Conservation (phyloP, 176 grass and related monocot species). For the Triticum turgidum region DNA sequence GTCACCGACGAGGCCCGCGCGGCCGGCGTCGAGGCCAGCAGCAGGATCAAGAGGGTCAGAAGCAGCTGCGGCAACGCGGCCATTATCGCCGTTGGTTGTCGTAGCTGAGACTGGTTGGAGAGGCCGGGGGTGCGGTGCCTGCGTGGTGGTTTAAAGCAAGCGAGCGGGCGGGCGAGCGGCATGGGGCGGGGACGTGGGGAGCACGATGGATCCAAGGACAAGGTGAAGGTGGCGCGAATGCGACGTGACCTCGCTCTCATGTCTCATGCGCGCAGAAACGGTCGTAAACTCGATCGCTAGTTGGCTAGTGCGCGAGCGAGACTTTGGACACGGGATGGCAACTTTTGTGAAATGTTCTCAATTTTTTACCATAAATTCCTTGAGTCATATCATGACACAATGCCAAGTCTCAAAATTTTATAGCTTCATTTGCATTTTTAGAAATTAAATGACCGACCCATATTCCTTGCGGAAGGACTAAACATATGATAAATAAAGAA, state of each 20-base stretch:
- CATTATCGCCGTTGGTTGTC: neutral
- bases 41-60: neutral
- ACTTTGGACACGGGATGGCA: neutral
- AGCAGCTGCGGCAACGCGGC: neutral
- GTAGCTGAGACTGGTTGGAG: too few relatives aligned
- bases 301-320: neutral
- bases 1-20: neutral
- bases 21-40: neutral
- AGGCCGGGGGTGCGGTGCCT: too few relatives aligned
- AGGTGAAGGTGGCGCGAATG: neutral
- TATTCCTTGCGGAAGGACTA: too few relatives aligned
- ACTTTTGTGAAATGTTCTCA: too few relatives aligned
- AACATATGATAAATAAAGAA: too few relatives aligned
- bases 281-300: neutral
- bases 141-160: too few relatives aligned
- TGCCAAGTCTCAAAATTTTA: too few relatives aligned
- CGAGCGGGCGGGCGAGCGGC: too few relatives aligned
- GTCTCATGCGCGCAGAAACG: neutral
- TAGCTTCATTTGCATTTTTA: too few relatives aligned
- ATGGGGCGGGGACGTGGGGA: neutral
- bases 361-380: too few relatives aligned
- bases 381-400: too few relatives aligned
- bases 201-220: neutral
- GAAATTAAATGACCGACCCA: too few relatives aligned
- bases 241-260: neutral